phyloP scores from a whole-genome alignment of 2,329 filamentous ascomycete species.

The Fusarium sp. region DNA sequence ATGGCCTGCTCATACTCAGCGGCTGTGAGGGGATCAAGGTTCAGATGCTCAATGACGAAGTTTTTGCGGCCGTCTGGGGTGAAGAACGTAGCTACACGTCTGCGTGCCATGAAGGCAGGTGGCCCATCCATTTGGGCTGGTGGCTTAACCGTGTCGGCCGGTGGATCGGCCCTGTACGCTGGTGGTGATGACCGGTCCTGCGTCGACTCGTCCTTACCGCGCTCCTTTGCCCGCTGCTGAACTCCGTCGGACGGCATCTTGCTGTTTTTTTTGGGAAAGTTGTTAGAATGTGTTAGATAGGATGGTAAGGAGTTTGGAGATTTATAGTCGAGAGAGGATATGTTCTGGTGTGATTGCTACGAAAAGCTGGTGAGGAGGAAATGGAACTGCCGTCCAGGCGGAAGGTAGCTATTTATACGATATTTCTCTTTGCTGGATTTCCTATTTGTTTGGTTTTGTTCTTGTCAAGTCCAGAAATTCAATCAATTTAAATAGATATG shows the following conservation, averaged over 20 bases:
- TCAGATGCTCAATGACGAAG: neutral
- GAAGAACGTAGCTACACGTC: neutral
- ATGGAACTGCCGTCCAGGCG: neutral
- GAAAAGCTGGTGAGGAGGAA: neutral
- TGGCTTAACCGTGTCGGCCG: accelerated
- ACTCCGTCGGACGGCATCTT: accelerated
- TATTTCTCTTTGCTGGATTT: accelerated
- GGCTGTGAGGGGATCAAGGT: accelerated
- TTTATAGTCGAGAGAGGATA: neutral
- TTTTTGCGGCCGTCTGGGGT: too few relatives aligned
- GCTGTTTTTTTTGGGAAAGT: accelerated
- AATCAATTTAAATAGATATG: neutral
- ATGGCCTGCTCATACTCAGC: neutral
- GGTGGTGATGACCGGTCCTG: neutral
- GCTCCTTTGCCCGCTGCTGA: neutral
- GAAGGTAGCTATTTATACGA: neutral
- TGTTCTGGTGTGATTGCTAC: neutral
- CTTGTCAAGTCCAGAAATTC: neutral
- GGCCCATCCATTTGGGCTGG: neutral
- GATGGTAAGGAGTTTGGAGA: accelerated
- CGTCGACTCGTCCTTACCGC: neutral
- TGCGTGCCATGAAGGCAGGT: neutral
- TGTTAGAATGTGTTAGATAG: accelerated
- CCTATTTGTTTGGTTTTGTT: accelerated
- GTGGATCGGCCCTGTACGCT: accelerated